Evolutionary conservation across 257 asterid genomes (phyloP), one percentile per base, ranked within the genome.

Genomic region (Petunia secreta): DNA sequence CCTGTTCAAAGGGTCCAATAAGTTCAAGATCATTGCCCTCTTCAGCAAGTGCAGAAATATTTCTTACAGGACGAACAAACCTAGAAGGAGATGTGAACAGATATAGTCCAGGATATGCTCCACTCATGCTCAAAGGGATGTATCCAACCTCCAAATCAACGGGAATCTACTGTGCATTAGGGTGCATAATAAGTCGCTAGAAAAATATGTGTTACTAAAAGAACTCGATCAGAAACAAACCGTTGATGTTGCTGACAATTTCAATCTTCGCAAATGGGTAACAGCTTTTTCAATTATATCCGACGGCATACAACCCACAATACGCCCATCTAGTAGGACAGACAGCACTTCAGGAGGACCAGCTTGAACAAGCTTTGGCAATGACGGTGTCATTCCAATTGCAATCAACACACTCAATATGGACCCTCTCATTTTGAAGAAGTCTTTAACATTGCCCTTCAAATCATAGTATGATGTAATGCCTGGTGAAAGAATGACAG

Each of bases 61-160:
- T 96, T 81, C 85, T 85, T 60, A 96, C 99, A 3, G 99, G 99
- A 50, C 99, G 92, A 88, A 94, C 84, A 88, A 96, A 96, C 90
- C 99, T 92, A 74, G 97, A 91, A 59, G 99, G 97, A 73, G 91
- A 90, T 55, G 98, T 92, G 85, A 88, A 95, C 80, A 95, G 84
- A 85, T 83, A 92, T 57, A 95, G 82, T 58, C 98, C 99, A 80
- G 99, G 99, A 84, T 91, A 95, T 69, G 98, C 93, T 73, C 98
- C 99, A 55, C 94, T 90, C 90, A 90, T 88, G 91, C 98, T 95
- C 84, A 92, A 84, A 80, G 99, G 99, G 86, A 95, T 81, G 87
- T 90, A 90, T 65, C 99, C 99, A 89, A 95, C 96, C 91, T 95
- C 99, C 81, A 95, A 97, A 87, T 95, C 99, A 78, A 91, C 87